phyloP scores from a whole-genome alignment of 2,329 filamentous ascomycete species.

The Hirsutella rhossiliensis region DNA sequence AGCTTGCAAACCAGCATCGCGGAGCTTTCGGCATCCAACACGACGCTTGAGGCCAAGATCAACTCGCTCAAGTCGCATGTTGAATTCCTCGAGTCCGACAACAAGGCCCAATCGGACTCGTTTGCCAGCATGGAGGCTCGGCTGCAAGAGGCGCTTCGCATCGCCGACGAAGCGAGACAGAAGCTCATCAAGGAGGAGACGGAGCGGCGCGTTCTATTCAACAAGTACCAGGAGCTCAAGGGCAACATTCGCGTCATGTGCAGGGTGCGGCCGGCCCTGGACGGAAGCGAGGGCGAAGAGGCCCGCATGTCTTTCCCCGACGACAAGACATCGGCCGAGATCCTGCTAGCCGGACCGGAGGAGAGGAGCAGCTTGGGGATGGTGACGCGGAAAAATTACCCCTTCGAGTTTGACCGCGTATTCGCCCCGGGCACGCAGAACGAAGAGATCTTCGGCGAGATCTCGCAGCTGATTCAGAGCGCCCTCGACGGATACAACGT shows the following conservation, averaged over 20 bases:
- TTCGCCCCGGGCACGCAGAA: constrained; percentile 73
- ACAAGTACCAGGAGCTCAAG: constrained; percentile 94
- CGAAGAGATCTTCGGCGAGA: constrained; percentile 84
- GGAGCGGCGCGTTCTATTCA: constrained; percentile 81
- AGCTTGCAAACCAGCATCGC: constrained; percentile 39
- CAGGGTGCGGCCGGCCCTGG: constrained; percentile 68
- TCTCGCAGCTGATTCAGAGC: constrained; percentile 91
- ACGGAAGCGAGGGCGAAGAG: constrained; percentile 44
- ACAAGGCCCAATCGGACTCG: constrained; percentile 75
- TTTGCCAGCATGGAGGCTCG: constrained; percentile 72
- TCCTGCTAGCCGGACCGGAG: constrained; percentile 71
- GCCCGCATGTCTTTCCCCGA: constrained; percentile 74
- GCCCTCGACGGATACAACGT: constrained; percentile 97
- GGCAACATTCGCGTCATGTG: constrained; percentile 99
- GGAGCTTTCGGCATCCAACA: constrained; percentile 47
- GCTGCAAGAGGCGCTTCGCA: constrained; percentile 63
- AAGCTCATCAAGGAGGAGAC: constrained; percentile 89
- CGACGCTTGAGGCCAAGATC: constrained; percentile 61
- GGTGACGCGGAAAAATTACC: constrained; percentile 64
- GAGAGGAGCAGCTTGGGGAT: constrained; percentile 71
- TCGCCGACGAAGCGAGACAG: constrained; percentile 58
- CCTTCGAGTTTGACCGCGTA: constrained; percentile 87
- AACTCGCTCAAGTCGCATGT: constrained; percentile 70
- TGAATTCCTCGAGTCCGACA: constrained; percentile 81
- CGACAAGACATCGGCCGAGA: constrained; percentile 75